Conservation (phyloP, 495 filamentous ascomycete genomes). For the Penicillium waksmanii region DNA sequence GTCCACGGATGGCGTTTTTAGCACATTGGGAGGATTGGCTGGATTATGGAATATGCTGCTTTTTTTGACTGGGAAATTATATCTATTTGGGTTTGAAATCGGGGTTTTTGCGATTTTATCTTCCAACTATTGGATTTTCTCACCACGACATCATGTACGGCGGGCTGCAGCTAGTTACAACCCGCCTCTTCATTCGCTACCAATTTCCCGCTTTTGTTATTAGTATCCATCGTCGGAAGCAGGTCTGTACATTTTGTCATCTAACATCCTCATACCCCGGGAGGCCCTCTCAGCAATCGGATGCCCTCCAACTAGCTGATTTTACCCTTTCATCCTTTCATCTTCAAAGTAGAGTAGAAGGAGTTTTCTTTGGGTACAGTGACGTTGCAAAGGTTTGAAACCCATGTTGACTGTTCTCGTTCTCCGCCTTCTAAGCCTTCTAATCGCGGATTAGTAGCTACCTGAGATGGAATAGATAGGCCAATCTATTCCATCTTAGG, state of each 20-base stretch:
- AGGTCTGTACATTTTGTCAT: constrained; percentile 29
- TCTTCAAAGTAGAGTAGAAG: not conserved
- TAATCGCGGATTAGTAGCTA: too few relatives aligned
- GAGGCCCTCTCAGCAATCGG: constrained; percentile 10
- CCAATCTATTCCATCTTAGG: too few relatives aligned
- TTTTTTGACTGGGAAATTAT: not conserved
- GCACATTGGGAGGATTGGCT: constrained; percentile 17
- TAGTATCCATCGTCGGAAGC: constrained; percentile 20
- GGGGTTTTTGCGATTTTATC: constrained; percentile 9
- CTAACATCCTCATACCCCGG: constrained; percentile 20
- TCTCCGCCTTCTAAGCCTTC: too few relatives aligned
- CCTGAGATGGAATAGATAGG: too few relatives aligned
- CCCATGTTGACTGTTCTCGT: too few relatives aligned
- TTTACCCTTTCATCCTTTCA: not conserved
- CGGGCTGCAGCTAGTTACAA: constrained; percentile 2
- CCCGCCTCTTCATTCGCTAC: constrained; percentile 14
- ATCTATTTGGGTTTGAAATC: constrained; percentile 10
- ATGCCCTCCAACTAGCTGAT: not conserved
- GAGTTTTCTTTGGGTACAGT: too few relatives aligned
- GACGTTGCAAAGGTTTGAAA: too few relatives aligned
- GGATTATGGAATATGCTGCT: constrained; percentile 15
- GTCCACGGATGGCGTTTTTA: constrained; percentile 31
- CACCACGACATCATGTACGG: constrained; percentile 24
- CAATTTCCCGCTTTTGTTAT: constrained; percentile 12
- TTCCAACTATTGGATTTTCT: constrained; percentile 3